Evolutionary conservation across 805 yeast species (phyloP).

Genomic region (Schwanniomyces occidentalis): DNA sequence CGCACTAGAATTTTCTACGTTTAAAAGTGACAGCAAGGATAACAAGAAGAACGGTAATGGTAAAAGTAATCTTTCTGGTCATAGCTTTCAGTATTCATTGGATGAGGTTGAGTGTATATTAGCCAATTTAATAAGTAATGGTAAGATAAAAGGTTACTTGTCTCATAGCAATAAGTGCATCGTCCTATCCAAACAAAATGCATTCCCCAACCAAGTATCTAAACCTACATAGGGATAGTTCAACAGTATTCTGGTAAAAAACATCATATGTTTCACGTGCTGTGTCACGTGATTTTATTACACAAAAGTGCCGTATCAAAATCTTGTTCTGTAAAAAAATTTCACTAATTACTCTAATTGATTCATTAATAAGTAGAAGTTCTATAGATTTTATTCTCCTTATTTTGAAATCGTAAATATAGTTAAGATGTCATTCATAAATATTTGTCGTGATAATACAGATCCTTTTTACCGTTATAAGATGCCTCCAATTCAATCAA

Average conservation of each 20-base stretch:
- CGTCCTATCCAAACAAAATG: conserved; percentile 71
- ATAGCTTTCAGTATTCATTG: conserved; percentile 13
- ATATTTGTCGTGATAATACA: conserved; percentile 93
- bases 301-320: conserved; percentile 3
- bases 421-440: conserved; percentile 71
- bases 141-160: conserved; percentile 73
- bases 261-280: background rate
- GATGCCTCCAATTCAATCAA: conserved; percentile 97
- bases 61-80: conserved; percentile 5
- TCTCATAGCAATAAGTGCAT: conserved; percentile 73
- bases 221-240: background rate
- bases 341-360: conserved; percentile 4
- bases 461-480: conserved; percentile 99
- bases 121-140: conserved; percentile 63
- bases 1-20: conserved; percentile 39
- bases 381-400: no score
- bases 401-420: no score
- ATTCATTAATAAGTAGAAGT: no score
- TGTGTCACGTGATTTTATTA: conserved; percentile 2
- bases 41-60: background rate
- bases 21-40: conserved; percentile 3
- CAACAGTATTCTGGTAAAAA: background rate
- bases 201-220: conserved; percentile 53
- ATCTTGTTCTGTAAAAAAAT: conserved; percentile 3
- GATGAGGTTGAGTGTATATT: conserved; percentile 69